Evolutionary conservation across 2,329 filamentous ascomycete species (phyloP).

Genomic region (Botryotinia globosa): DNA sequence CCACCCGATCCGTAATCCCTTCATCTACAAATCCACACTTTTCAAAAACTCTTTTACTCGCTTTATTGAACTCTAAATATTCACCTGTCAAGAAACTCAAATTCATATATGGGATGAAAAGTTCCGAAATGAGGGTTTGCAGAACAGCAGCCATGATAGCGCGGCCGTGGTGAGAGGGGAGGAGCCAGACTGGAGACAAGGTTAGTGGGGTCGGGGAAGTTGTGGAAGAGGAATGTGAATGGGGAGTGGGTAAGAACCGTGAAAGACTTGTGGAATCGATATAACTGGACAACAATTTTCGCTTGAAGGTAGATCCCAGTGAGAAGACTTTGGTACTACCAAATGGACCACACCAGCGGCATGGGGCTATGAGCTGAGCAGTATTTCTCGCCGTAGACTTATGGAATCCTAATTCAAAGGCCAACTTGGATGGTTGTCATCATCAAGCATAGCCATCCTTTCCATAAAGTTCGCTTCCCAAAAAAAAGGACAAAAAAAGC

Average conservation of each 20-base stretch:
- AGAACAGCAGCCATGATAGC: constrained; percentile 22
- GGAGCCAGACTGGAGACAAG: constrained; percentile 16
- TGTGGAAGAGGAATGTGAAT: neutral
- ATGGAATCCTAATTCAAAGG: neutral
- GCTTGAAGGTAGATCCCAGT: neutral
- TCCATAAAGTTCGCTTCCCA: neutral
- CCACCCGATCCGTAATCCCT: neutral
- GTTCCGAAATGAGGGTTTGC: constrained; percentile 11
- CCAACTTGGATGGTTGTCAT: neutral
- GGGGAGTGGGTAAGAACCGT: neutral
- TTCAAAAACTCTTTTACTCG: constrained; percentile 23
- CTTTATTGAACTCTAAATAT: constrained; percentile 17
- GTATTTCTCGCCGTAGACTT: neutral
- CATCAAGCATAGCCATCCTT: neutral
- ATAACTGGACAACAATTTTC: neutral
- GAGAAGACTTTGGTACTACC: neutral
- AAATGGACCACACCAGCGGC: neutral
- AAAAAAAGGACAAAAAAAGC: neutral
- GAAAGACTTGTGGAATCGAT: neutral
- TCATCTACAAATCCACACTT: constrained; percentile 22
- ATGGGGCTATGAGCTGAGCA: neutral
- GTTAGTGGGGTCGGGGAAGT: neutral
- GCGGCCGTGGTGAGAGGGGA: constrained; percentile 15
- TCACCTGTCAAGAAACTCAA: neutral
- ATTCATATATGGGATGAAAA: constrained; percentile 23